Base-by-base conservation (phyloP, 2,329 filamentous ascomycete genomes). In the Trichoderma sp. region DNA sequence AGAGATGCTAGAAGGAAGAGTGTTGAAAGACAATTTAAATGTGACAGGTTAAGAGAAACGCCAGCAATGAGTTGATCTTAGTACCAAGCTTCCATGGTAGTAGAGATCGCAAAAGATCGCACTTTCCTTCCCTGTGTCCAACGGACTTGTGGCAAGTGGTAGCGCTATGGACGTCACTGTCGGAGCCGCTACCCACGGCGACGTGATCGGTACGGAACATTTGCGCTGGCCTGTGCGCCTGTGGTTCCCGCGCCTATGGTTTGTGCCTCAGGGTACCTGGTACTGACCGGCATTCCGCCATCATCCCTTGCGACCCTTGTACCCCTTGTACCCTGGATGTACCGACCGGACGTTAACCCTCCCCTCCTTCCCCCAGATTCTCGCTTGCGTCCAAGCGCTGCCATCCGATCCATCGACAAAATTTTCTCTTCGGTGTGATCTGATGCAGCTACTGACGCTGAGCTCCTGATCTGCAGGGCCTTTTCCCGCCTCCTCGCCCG, bases 351-450 rank as follows among this genome's bases (percentile, higher is more conserved):
- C 64, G 64, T 56, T 67, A 57, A 53, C 64, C 64, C 51, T 67
- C 66, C 65, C 57, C 65, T 56, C 67, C 61, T 70, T 72, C 66
- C 65, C 67, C 70, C 39, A 65, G 67, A 72, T 72, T 65, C 71
- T 72, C 71, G 66, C 67, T 70, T 70, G 66, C 66, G 53, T 62
- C 66, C 70, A 69, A 61, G 66, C 60, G 60, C 30, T 70, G 43
- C 68, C 68, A 64, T 56, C 66, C 56, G 66, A 70, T 70, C 56
- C 66, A 70, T 70, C 39, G 57, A 69, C 66, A 61, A 53, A 62
- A 36, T 70, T 70, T 62, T 62, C 39, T 61, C 66, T 61, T 69
- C 66, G 66, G 66, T 69, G 66, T 69, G 66, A 69, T 69, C 56
- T 61, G 56, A 69, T 69, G 66, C 66, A 69, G 66, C 66, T 60